A percentile compares a stretch with the other conserved stretches of the same genome.
These are phyloP conservation scores for Dichomitus squalens DNA, from an alignment of 1,284 basidiomycete genomes.

Conservation along the genomic window DNA sequence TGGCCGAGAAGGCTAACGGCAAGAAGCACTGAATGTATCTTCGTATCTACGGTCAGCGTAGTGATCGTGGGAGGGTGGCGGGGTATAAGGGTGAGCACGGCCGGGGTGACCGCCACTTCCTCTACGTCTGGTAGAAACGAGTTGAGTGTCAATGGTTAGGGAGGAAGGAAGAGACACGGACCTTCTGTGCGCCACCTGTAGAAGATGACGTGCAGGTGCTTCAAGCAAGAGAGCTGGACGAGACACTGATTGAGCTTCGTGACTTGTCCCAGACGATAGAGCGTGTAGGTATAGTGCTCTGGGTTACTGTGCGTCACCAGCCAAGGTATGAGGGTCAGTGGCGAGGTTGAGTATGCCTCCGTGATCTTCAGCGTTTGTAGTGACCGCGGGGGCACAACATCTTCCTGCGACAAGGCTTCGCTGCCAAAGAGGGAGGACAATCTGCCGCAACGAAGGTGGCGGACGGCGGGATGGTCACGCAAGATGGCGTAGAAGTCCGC, in stretches of 20 bases:
- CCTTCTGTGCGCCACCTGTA: conserved; percentile 20
- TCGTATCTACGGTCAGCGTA: conserved; percentile 19
- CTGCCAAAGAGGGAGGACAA: conserved; percentile 15
- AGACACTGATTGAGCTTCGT: conserved; percentile 16
- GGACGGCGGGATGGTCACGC: conserved; percentile 10
- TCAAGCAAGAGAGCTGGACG: conserved; percentile 7
- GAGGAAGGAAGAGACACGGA: not conserved
- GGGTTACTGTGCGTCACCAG: conserved; percentile 12
- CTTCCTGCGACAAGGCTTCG: not conserved
- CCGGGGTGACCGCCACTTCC: conserved; percentile 9
- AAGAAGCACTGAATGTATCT: conserved; percentile 13
- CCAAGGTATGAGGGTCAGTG: conserved; percentile 21
- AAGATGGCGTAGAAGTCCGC: conserved; percentile 16
- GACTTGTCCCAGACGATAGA: conserved; percentile 20
- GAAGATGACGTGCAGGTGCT: conserved; percentile 18
- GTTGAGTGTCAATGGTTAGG: not conserved
- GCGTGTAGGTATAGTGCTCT: conserved; percentile 15
- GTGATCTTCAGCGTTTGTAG: conserved; percentile 19
- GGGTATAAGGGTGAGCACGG: conserved; percentile 10
- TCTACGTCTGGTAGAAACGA: not conserved
- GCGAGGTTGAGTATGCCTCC: conserved; percentile 21
- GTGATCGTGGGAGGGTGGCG: conserved; percentile 11
- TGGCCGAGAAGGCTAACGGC: conserved; percentile 9
- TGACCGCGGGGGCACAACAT: not conserved
- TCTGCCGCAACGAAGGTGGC: conserved; percentile 18